These are phyloP conservation scores for Trichocladium antarcticum DNA, from an alignment of 495 filamentous ascomycete species.

Conservation along the genomic window DNA sequence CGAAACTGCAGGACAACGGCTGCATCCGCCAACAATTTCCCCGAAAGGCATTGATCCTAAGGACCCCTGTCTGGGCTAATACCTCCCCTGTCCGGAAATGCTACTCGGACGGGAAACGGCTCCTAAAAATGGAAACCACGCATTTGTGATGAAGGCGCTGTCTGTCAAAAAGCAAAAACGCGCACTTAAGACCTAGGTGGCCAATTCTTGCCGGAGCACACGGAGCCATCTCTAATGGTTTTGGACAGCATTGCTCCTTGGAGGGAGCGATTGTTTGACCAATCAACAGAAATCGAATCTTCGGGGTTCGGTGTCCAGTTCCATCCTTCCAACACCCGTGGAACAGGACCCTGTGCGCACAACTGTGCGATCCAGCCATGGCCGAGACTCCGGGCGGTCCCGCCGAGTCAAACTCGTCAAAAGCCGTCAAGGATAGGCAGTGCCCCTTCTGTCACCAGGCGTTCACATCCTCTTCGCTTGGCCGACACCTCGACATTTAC, in stretches of 20 bases:
- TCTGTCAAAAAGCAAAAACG: constrained; percentile 6
- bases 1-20: background rate
- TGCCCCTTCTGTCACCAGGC: constrained; percentile 77
- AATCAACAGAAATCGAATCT: too few relatives aligned
- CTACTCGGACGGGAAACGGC: constrained; percentile 2
- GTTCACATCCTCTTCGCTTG: constrained; percentile 88
- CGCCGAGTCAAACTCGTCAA: constrained; percentile 24
- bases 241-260: constrained; percentile 8
- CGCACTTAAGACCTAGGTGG: background rate
- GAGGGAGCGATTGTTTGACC: too few relatives aligned
- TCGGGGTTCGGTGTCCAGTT: too few relatives aligned
- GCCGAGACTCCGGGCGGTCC: constrained; percentile 10
- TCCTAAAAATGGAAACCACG: too few relatives aligned
- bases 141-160: constrained; percentile 1
- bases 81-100: constrained; percentile 4
- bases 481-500: constrained; percentile 82
- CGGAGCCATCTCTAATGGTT: background rate
- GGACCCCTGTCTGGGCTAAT: background rate
- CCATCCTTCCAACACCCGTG: too few relatives aligned
- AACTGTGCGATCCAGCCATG: constrained; percentile 1
- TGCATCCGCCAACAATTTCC: background rate
- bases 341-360: too few relatives aligned
- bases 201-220: too few relatives aligned
- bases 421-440: constrained; percentile 59
- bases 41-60: too few relatives aligned